Base-by-base conservation (phyloP, 768 basidiomycete genomes). In the Cantharellus anzutake region DNA sequence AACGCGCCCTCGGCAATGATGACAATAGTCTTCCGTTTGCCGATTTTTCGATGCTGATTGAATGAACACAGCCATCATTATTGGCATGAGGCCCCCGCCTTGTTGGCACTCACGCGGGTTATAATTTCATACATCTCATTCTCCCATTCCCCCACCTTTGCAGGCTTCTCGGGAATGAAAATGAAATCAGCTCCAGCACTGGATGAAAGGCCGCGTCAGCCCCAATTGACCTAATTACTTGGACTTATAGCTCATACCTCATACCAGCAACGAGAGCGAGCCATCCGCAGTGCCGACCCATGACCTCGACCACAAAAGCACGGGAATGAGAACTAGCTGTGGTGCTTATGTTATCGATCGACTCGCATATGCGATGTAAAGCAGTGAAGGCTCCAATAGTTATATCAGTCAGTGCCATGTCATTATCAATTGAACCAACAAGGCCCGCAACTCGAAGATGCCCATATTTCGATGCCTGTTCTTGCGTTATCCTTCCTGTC, bases 281-380 rank as follows among this genome's bases (percentile, higher is more conserved):
- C 96, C 96, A 99, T n/a, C 96, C 96, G 70, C 96, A 98, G 69
- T 98, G 89, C 60, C 94, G 75, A n/a, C 96, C 96, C 96, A 98
- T 99, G 58, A 98, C 96, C 71, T 98, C 96, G 44, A 99, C 77
- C 48, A 99, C 93, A 70, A 99, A 99, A 0, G 96, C 96, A 60
- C 96, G 80, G 38, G 92, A 97, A 70, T 99, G 96, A 59, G 90
- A 94, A 63, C 79, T 79, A 4, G 96, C 96, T 4, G 96, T 98
- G 3, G 92, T 93, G 66, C 92, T 94, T 71, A 99, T 98, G 64
- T 91, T 94, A 69, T 99, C 96, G 70, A 99, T 87, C 37, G 92
- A 83, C 70, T 98, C 96, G 71, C 96, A 98, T 59, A 98, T 98
- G 48, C 96, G 81, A 64, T 94, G 92, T 42, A 99, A 74, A 20